Percentiles rank a stretch among this genome's conserved stretches.
Conservation (phyloP, 192 early-diverging fungal genomes). For the Umbelopsis sp. region DNA sequence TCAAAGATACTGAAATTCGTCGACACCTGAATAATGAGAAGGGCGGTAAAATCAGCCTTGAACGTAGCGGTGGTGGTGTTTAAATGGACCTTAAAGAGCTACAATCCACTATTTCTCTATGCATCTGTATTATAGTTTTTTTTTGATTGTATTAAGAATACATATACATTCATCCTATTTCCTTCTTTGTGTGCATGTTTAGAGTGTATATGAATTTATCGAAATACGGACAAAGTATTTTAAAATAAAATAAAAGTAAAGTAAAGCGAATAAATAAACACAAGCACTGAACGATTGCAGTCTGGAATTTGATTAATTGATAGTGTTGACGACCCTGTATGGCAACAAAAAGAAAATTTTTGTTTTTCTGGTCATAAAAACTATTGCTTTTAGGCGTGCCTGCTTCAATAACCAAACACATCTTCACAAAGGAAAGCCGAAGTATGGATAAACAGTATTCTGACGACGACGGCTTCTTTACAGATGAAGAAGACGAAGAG, state of each 20-base stretch:
- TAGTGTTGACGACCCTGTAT: no score
- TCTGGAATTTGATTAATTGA: no score
- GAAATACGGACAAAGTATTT: neutral
- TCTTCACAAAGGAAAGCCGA: neutral
- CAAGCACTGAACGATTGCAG: no score
- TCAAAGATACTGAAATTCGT: constrained; percentile 57
- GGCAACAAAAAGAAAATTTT: no score
- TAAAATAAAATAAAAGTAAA: no score
- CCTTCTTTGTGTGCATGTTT: no score
- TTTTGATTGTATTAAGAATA: neutral
- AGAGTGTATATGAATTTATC: no score
- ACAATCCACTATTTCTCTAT: neutral
- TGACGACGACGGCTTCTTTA: neutral
- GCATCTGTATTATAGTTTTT: constrained; percentile 14
- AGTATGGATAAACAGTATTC: neutral
- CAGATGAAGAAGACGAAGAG: neutral
- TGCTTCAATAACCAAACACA: no score
- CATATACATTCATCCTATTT: no score
- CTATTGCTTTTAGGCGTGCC: neutral
- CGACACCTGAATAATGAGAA: constrained; percentile 47
- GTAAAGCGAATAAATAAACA: no score
- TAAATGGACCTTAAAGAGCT: constrained; percentile 24
- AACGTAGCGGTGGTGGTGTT: constrained; percentile 50
- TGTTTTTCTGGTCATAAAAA: no score
- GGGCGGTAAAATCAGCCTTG: constrained; percentile 29